Evolutionary conservation across 352 stramenopile species (phyloP).

Genomic region (Phytopythium vexans): DNA sequence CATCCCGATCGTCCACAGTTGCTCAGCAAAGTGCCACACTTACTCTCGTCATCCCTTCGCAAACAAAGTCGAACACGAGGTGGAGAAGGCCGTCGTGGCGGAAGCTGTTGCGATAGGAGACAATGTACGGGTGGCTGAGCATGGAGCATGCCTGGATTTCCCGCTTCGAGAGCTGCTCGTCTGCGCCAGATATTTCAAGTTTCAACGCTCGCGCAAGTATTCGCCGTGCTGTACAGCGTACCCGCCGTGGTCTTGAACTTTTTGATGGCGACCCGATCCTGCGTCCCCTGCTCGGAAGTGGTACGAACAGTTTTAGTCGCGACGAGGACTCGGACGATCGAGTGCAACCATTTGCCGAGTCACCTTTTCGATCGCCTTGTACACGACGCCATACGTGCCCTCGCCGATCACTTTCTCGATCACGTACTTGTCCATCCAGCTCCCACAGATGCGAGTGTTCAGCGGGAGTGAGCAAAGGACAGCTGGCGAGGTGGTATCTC

Average conservation of each 20-base stretch:
- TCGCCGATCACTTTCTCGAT: slow-evolving; percentile 82
- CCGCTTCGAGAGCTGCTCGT: slow-evolving; percentile 73
- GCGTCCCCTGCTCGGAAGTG: slow-evolving; percentile 29
- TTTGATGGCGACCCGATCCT: slow-evolving; percentile 78
- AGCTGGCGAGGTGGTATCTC: neutral
- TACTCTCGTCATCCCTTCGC: slow-evolving; percentile 70
- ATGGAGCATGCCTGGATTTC: slow-evolving; percentile 83
- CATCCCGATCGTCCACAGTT: neutral
- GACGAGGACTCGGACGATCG: too few species aligned
- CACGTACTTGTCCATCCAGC: slow-evolving; percentile 72
- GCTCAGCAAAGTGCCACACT: neutral
- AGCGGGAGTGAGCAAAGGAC: neutral
- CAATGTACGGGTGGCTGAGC: slow-evolving; percentile 76
- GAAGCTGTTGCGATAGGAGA: slow-evolving; percentile 82
- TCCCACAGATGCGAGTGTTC: neutral
- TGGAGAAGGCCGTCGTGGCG: slow-evolving; percentile 72
- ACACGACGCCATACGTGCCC: slow-evolving; percentile 81
- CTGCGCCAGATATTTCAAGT: slow-evolving; percentile 13
- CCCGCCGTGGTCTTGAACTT: slow-evolving; percentile 74
- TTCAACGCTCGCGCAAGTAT: neutral
- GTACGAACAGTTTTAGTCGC: neutral
- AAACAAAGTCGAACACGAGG: slow-evolving; percentile 78
- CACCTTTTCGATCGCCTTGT: slow-evolving; percentile 78
- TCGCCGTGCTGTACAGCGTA: slow-evolving; percentile 5
- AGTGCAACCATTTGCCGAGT: neutral